Evolutionary conservation across 805 yeast species (phyloP).

Genomic region (Ogataea ganodermae): DNA sequence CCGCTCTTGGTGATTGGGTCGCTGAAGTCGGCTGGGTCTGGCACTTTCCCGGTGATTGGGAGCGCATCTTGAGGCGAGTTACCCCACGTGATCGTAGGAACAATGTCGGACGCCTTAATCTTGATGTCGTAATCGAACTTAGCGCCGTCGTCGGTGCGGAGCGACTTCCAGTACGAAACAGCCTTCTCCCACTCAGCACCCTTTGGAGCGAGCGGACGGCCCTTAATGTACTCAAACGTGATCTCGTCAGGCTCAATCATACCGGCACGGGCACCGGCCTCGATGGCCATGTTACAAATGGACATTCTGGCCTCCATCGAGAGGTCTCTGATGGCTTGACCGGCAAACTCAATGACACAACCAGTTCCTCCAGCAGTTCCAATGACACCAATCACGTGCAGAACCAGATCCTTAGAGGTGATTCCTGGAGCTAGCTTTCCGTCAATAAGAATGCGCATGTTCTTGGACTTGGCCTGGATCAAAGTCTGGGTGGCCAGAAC

Average conservation of each 20-base stretch:
- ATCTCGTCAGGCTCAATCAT: slow-evolving; percentile 95
- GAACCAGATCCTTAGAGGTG: slow-evolving; percentile 92
- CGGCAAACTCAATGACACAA: slow-evolving; percentile 93
- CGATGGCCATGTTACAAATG: slow-evolving; percentile 98
- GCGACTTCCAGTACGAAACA: slow-evolving; percentile 83
- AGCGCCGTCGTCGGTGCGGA: slow-evolving; percentile 88
- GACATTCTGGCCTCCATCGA: slow-evolving; percentile 99
- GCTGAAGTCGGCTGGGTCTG: slow-evolving; percentile 76
- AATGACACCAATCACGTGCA: slow-evolving; percentile 92
- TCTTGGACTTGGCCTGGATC: slow-evolving; percentile 92
- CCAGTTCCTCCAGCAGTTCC: slow-evolving; percentile 99
- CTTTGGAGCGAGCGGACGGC: slow-evolving; percentile 91
- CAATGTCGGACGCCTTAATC: slow-evolving; percentile 80
- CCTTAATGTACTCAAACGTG: slow-evolving; percentile 86
- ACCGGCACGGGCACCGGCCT: slow-evolving; percentile 99
- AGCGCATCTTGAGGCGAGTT: slow-evolving; percentile 98
- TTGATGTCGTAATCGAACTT: slow-evolving; percentile 80
- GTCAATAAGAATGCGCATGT: slow-evolving; percentile 85
- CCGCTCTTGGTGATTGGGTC: slow-evolving; percentile 80
- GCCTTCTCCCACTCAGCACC: slow-evolving; percentile 97
- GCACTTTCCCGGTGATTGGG: slow-evolving; percentile 87
- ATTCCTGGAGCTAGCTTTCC: slow-evolving; percentile 87
- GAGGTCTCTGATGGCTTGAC: slow-evolving; percentile 85
- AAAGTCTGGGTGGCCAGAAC: slow-evolving; percentile 96
- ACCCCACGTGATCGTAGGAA: slow-evolving; percentile 99